phyloP scores from a whole-genome alignment of 164 flowering plant species.

The Macadamia tetraphylla region DNA sequence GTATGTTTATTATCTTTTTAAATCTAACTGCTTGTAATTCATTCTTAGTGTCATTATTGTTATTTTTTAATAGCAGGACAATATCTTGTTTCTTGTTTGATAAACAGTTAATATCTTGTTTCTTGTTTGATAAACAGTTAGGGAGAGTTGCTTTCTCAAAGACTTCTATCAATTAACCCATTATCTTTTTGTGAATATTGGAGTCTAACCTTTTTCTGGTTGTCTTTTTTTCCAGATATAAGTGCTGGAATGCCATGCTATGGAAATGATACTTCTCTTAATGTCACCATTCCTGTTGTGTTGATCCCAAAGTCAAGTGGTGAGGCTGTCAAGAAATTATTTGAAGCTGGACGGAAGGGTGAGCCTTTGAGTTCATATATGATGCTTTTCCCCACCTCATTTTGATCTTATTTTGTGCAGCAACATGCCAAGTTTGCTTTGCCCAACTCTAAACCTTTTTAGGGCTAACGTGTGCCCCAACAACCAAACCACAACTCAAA shows the following conservation, averaged over 20 bases:
- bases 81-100: not conserved
- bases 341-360: conserved; percentile 51
- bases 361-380: conserved; percentile 8
- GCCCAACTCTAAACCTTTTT: no score
- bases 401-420: not conserved
- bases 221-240: conserved; percentile 35
- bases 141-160: not conserved
- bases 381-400: not conserved
- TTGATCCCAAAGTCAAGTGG: conserved; percentile 72
- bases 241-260: conserved; percentile 56
- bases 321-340: conserved; percentile 37
- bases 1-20: no score
- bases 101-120: not conserved
- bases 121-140: not conserved
- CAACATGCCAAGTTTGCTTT: no score
- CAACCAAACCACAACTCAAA: no score
- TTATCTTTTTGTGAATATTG: not conserved
- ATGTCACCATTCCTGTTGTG: conserved; percentile 68
- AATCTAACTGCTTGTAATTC: no score
- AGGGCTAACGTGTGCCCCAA: no score
- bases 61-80: no score
- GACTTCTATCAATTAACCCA: not conserved
- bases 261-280: conserved; percentile 36
- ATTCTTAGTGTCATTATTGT: no score
- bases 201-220: no score